These are phyloP conservation scores for Cryptococcus sp. DNA, from an alignment of 1,284 basidiomycete species.

Conservation along the genomic window DNA sequence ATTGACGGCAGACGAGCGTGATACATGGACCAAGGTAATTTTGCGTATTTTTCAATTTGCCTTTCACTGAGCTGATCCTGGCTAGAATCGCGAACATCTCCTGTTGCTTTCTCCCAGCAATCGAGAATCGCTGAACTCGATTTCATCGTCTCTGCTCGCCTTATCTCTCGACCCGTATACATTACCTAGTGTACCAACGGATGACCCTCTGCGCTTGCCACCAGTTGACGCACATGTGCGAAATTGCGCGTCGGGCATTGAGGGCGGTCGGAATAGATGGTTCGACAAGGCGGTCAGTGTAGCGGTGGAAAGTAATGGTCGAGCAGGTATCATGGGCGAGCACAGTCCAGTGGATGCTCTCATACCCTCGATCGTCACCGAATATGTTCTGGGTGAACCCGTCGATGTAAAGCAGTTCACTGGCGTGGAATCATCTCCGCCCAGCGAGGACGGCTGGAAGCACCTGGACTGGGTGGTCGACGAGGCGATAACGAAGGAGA, in stretches of 20 bases:
- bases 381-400: conserved; percentile 72
- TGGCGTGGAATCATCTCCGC: conserved; percentile 19
- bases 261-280: conserved; percentile 79
- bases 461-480: conserved; percentile 78
- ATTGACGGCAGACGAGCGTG: conserved; percentile 76
- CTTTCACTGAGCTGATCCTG: conserved; percentile 28
- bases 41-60: background rate
- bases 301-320: conserved; percentile 80
- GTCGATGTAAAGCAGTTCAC: conserved; percentile 58
- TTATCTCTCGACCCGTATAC: conserved; percentile 62
- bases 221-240: conserved; percentile 76
- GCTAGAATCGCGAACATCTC: conserved; percentile 68
- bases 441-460: conserved; percentile 58
- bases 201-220: conserved; percentile 56
- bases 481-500: conserved; percentile 62
- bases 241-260: conserved; percentile 68
- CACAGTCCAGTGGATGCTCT: conserved; percentile 91
- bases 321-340: conserved; percentile 87
- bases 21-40: conserved; percentile 77
- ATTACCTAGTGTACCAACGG: conserved; percentile 48
- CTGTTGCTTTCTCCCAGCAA: conserved; percentile 69
- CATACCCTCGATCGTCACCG: conserved; percentile 85
- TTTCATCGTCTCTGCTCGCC: conserved; percentile 75
- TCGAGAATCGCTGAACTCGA: conserved; percentile 60
- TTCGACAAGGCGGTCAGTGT: conserved; percentile 87